A percentile compares a stretch with the other conserved stretches of the same genome.
These are phyloP conservation scores for Fusarium tuaranense DNA, from an alignment of 2,329 filamentous ascomycete species.

Conservation along the genomic window DNA sequence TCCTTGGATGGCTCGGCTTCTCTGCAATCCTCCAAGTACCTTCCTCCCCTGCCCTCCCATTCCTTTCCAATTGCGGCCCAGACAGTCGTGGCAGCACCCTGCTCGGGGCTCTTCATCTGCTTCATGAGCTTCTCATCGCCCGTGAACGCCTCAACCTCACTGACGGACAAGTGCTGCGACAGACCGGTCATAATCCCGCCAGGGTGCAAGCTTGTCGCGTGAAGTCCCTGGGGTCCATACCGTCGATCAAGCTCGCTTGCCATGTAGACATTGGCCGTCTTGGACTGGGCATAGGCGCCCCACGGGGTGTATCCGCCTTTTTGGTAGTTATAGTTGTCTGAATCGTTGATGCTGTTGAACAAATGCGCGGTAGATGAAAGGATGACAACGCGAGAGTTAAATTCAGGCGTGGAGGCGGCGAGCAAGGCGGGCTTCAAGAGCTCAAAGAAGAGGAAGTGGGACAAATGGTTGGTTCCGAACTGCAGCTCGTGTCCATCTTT, in stretches of 20 bases:
- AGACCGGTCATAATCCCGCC: neutral
- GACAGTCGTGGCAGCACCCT: conserved; percentile 38
- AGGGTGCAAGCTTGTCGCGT: conserved; percentile 34
- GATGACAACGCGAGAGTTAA: conserved; percentile 59
- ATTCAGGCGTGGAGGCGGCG: conserved; percentile 49
- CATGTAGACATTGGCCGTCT: conserved; percentile 41
- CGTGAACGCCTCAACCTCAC: neutral
- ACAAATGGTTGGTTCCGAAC: conserved; percentile 44
- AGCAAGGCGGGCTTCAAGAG: conserved; percentile 58
- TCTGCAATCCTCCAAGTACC: conserved; percentile 25
- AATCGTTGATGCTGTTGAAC: conserved; percentile 1
- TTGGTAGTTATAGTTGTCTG: conserved; percentile 24
- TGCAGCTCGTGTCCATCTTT: conserved; percentile 43
- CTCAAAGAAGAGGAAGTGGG: conserved; percentile 45
- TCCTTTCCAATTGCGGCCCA: conserved; percentile 35
- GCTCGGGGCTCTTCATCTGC: conserved; percentile 19
- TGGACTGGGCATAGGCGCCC: conserved; percentile 33
- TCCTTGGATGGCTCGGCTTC: conserved; percentile 10
- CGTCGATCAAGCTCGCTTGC: conserved; percentile 38
- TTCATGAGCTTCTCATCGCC: neutral
- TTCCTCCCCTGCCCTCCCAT: conserved; percentile 35
- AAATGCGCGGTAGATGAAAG: conserved; percentile 57
- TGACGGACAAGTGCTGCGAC: neutral
- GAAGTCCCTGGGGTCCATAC: conserved; percentile 18
- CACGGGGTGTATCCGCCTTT: conserved; percentile 21